Evolutionary conservation across 164 flowering plant genomes (phyloP).

Genomic region (Cinnamomum chago): DNA sequence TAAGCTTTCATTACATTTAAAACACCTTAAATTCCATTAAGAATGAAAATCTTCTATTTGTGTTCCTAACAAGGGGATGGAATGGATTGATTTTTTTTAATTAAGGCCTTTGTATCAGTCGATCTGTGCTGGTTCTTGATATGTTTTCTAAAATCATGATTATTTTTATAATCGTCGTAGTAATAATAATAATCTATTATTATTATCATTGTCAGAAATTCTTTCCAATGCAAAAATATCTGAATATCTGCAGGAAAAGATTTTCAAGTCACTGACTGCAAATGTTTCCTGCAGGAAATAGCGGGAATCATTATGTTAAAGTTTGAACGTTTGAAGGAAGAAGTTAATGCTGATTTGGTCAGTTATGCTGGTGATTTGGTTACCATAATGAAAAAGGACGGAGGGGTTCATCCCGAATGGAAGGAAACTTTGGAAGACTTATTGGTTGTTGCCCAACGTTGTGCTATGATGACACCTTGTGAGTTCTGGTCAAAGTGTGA

Average conservation of each 20-base stretch:
- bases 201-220: not conserved
- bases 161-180: too few species aligned
- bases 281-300: slow-evolving; percentile 47
- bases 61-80: too few species aligned
- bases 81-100: too few species aligned
- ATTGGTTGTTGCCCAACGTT: slow-evolving; percentile 60
- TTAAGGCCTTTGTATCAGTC: too few species aligned
- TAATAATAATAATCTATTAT: too few species aligned
- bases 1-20: too few species aligned
- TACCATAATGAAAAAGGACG: slow-evolving; percentile 55
- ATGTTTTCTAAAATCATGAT: too few species aligned
- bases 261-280: not conserved
- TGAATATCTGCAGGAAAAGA: not conserved
- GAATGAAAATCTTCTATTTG: too few species aligned
- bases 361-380: slow-evolving; percentile 87
- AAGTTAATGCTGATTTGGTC: slow-evolving; percentile 75
- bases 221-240: not conserved
- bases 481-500: slow-evolving; percentile 96
- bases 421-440: slow-evolving; percentile 76
- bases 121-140: too few species aligned
- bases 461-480: slow-evolving; percentile 76
- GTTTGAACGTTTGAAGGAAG: slow-evolving; percentile 82
- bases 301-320: slow-evolving; percentile 64
- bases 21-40: too few species aligned
- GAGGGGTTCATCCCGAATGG: slow-evolving; percentile 62